Conservation (phyloP, 352 stramenopile genomes). For the Pythium periplocum region DNA sequence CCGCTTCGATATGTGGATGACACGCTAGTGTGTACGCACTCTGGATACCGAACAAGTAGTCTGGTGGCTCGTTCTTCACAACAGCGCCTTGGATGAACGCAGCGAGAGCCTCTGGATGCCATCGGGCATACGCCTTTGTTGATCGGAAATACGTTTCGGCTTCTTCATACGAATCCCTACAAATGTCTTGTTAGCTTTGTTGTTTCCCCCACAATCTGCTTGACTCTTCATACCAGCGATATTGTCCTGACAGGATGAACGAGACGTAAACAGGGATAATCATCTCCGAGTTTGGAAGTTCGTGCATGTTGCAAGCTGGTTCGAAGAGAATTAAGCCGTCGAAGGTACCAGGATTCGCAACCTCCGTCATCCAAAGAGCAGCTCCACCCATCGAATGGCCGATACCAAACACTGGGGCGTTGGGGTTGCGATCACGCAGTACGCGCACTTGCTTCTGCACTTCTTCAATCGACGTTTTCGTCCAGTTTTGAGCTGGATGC, state of each 20-base stretch:
- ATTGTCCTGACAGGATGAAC: no score
- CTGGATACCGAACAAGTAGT: constrained; percentile 12
- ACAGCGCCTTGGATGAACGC: constrained; percentile 32
- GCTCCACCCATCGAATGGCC: constrained; percentile 42
- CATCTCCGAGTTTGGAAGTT: no score
- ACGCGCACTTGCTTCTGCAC: constrained; percentile 5
- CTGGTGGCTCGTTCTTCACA: constrained; percentile 21
- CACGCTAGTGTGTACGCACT: constrained; percentile 13
- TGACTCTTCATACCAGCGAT: no score
- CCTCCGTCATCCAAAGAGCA: constrained; percentile 26
- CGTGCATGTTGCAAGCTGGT: constrained; percentile 23
- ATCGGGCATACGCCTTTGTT: constrained; percentile 32
- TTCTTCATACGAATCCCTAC: constrained; percentile 17
- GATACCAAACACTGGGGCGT: constrained; percentile 37
- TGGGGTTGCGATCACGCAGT: constrained; percentile 5
- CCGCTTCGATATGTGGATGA: constrained; percentile 35
- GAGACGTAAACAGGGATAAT: no score
- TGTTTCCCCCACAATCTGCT: no score
- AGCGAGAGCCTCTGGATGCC: constrained; percentile 31
- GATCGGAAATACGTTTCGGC: constrained; percentile 21
- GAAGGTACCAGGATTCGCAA: constrained; percentile 31
- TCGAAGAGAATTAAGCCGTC: constrained; percentile 43
- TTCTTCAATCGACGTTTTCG: constrained; percentile 10
- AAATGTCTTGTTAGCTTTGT: no score
- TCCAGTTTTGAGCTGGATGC: constrained; percentile 33